phyloP scores from a whole-genome alignment of 257 asterid species.

The Solanum pennellii region DNA sequence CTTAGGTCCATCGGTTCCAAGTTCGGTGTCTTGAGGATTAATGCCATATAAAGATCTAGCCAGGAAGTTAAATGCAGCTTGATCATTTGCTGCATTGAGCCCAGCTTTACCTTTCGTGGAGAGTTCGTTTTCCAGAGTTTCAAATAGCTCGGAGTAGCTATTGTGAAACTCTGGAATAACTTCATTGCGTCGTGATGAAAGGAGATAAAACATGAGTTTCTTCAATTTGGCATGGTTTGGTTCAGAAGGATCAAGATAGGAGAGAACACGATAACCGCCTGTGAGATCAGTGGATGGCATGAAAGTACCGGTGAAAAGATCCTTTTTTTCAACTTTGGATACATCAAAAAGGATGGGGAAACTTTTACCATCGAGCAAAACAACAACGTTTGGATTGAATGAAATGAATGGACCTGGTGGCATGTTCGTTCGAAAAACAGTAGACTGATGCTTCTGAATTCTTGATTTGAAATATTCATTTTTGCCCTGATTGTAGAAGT shows the following conservation, averaged over 20 bases:
- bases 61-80: constrained; percentile 66
- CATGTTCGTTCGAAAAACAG: constrained; percentile 75
- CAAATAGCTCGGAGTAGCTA: constrained; percentile 38
- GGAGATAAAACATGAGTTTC: constrained; percentile 45
- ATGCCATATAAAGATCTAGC: constrained; percentile 45
- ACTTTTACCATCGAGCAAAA: constrained; percentile 72
- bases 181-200: constrained; percentile 41
- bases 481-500: constrained; percentile 68
- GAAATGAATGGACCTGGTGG: constrained; percentile 89
- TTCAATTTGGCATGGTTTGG: constrained; percentile 62
- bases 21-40: constrained; percentile 39
- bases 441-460: constrained; percentile 49
- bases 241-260: constrained; percentile 80
- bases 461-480: constrained; percentile 69
- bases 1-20: constrained; percentile 62
- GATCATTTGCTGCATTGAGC: constrained; percentile 44
- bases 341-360: constrained; percentile 65
- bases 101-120: constrained; percentile 39
- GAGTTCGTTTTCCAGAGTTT: constrained; percentile 33
- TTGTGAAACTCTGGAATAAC: constrained; percentile 57
- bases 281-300: constrained; percentile 67
- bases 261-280: constrained; percentile 69
- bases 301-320: constrained; percentile 82
- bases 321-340: constrained; percentile 61
- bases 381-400: constrained; percentile 55